Evolutionary conservation across 148 eudicot genomes (phyloP).

Genomic region (Polygonum maritimum): DNA sequence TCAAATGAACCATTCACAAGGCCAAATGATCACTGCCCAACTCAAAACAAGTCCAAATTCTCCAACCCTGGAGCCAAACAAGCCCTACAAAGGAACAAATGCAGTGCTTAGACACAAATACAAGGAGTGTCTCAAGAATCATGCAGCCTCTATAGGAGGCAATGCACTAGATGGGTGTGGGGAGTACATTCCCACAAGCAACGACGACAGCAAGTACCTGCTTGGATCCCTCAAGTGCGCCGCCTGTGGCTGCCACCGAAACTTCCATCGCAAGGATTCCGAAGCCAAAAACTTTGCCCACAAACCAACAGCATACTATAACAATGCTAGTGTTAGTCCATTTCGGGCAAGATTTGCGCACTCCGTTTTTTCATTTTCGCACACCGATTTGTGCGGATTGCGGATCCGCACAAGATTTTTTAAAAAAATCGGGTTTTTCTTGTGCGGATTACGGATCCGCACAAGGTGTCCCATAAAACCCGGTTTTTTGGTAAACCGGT

Average conservation of each 20-base stretch:
- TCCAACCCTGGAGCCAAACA: slow-evolving; percentile 2
- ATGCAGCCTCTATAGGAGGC: slow-evolving; percentile 44
- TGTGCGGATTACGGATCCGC: no score
- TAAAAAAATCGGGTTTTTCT: no score
- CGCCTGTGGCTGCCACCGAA: slow-evolving; percentile 54
- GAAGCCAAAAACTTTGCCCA: not conserved
- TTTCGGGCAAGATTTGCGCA: no score
- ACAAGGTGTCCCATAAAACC: no score
- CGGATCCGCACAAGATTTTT: no score
- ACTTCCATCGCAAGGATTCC: slow-evolving; percentile 37
- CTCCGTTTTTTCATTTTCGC: no score
- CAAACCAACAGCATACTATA: not conserved
- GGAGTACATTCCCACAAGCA: slow-evolving; percentile 36
- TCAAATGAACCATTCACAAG: not conserved
- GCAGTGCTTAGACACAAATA: slow-evolving; percentile 11
- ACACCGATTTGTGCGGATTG: no score
- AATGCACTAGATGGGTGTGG: slow-evolving; percentile 46
- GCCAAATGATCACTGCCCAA: not conserved
- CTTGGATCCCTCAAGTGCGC: slow-evolving; percentile 30
- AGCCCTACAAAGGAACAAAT: slow-evolving; percentile 8
- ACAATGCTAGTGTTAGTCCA: not conserved
- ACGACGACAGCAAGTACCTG: slow-evolving; percentile 1
- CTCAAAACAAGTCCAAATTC: not conserved
- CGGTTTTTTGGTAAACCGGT: no score
- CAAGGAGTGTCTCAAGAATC: slow-evolving; percentile 54